phyloP scores from a whole-genome alignment of 179 eudicot species.

The Vitellaria paradoxa region DNA sequence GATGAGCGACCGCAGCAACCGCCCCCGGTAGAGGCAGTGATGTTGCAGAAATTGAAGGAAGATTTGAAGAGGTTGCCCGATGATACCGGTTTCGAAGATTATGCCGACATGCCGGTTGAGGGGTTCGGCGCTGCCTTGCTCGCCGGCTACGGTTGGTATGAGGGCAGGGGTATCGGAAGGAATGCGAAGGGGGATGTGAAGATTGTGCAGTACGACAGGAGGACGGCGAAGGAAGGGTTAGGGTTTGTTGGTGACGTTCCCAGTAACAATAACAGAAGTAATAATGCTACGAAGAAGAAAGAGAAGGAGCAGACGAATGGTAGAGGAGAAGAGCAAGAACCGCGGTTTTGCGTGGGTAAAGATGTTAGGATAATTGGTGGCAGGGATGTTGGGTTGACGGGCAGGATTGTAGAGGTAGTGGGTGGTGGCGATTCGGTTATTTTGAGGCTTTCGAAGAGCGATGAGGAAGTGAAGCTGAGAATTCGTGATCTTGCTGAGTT shows the following conservation, averaged over 20 bases:
- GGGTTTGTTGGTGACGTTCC: conserved; percentile 46
- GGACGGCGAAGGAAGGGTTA: conserved; percentile 64
- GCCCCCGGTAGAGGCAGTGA: conserved; percentile 33
- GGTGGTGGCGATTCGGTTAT: conserved; percentile 35
- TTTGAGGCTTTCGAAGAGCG: conserved; percentile 43
- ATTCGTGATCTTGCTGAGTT: conserved; percentile 49
- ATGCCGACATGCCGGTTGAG: conserved; percentile 70
- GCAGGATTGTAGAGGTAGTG: conserved; percentile 42
- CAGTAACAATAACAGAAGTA: conserved; percentile 1
- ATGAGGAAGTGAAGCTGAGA: conserved; percentile 43
- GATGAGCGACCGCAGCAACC: background rate
- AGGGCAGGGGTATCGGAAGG: conserved; percentile 81
- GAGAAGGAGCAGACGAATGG: conserved; percentile 20
- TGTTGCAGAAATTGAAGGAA: conserved; percentile 59
- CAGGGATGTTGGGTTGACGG: conserved; percentile 54
- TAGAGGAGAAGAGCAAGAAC: conserved; percentile 21
- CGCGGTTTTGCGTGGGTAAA: conserved; percentile 29
- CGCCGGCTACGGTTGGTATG: conserved; percentile 81
- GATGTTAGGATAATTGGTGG: conserved; percentile 67
- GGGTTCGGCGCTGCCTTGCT: conserved; percentile 73
- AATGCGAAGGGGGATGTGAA: conserved; percentile 68
- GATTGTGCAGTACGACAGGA: conserved; percentile 41
- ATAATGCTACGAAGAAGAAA: conserved; percentile 13
- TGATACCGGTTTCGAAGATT: conserved; percentile 55
- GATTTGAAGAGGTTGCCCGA: conserved; percentile 71